Conservation (phyloP, 1,284 basidiomycete species). For the Veloporphyrellus conicus region DNA sequence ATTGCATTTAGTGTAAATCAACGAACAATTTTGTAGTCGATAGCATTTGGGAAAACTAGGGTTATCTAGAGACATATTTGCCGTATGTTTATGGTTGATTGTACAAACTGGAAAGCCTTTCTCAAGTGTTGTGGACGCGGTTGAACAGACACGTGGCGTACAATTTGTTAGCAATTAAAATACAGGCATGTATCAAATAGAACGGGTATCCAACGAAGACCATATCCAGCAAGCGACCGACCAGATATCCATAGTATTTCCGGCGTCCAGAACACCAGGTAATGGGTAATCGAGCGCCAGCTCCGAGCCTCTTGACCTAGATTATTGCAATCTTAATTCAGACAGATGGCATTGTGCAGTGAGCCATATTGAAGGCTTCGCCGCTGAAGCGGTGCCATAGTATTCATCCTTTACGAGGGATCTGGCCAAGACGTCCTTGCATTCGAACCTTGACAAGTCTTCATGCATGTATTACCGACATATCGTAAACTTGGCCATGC, state of each 20-base stretch:
- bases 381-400: conserved; percentile 2
- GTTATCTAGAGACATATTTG: too few relatives aligned
- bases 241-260: conserved; percentile 6
- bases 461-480: conserved; percentile 36
- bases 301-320: conserved; percentile 17
- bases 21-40: neutral
- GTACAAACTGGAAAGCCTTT: too few relatives aligned
- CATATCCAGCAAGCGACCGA: neutral
- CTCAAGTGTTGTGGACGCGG: too few relatives aligned
- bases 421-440: conserved; percentile 7
- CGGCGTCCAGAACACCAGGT: neutral
- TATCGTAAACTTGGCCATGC: conserved; percentile 36
- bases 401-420: conserved; percentile 14
- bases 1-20: conserved; percentile 10
- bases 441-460: conserved; percentile 27
- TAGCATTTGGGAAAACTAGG: conserved; percentile 2
- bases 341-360: conserved; percentile 8
- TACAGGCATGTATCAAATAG: too few relatives aligned
- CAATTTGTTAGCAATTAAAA: too few relatives aligned
- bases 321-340: conserved; percentile 23
- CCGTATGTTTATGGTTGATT: too few relatives aligned
- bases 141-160: conserved; percentile 1
- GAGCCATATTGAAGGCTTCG: conserved; percentile 8
- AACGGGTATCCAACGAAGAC: too few relatives aligned
- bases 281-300: neutral